phyloP scores from a whole-genome alignment of 805 yeast species.

The Pichia manshurica region DNA sequence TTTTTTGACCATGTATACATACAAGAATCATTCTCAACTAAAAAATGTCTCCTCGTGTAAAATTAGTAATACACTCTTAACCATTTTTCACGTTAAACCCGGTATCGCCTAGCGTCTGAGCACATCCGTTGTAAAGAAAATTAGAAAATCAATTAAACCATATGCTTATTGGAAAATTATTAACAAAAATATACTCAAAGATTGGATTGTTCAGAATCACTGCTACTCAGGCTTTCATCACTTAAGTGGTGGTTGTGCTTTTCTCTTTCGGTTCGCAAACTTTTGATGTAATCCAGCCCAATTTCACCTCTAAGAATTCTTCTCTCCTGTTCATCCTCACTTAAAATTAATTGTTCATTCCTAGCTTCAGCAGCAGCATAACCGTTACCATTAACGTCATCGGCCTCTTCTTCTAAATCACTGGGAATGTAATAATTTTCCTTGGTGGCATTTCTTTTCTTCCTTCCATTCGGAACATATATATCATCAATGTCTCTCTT shows the following conservation, averaged over 20 bases:
- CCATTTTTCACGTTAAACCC: no score
- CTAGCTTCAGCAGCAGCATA: conserved; percentile 16
- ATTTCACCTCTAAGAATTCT: conserved; percentile 15
- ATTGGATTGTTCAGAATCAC: not conserved
- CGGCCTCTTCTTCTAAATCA: conserved; percentile 41
- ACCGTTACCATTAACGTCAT: conserved; percentile 40
- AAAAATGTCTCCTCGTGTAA: no score
- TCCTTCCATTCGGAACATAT: conserved; percentile 4
- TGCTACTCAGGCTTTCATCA: conserved; percentile 9
- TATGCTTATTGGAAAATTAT: no score
- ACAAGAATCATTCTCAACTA: no score
- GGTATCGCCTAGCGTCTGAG: no score
- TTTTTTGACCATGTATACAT: no score
- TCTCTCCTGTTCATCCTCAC: conserved; percentile 18
- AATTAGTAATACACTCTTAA: no score
- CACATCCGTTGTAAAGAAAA: no score
- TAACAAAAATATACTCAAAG: no score
- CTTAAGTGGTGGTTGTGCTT: not conserved
- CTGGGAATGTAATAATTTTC: conserved; percentile 82
- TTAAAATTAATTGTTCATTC: conserved; percentile 15
- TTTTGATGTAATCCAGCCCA: conserved; percentile 9
- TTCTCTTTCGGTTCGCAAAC: conserved; percentile 2
- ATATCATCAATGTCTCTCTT: conserved; percentile 12
- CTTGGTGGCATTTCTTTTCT: conserved; percentile 20
- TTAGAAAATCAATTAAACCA: no score